These are phyloP conservation scores for Ramaria rubella DNA, from an alignment of 768 basidiomycete species.

Conservation along the genomic window DNA sequence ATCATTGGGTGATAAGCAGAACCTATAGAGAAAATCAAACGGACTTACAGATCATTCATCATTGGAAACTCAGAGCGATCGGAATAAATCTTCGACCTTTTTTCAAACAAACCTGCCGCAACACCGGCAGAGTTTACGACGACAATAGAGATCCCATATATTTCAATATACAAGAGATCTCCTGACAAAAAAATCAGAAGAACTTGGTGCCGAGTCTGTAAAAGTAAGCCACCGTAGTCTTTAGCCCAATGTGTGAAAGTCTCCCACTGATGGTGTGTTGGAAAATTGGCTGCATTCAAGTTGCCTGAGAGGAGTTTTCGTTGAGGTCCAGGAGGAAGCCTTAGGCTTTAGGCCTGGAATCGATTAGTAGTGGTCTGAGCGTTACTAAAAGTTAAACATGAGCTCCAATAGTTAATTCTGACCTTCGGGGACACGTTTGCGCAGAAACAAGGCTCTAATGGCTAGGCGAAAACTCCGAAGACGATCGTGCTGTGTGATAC, in stretches of 20 bases:
- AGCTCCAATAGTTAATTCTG: too few relatives aligned
- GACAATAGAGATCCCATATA: slow-evolving; percentile 39
- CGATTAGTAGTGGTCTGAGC: too few relatives aligned
- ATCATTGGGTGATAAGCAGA: neutral
- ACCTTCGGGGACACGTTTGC: too few relatives aligned
- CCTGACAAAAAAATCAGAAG: slow-evolving; percentile 26
- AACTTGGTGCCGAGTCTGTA: neutral
- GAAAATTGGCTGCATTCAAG: slow-evolving; percentile 22
- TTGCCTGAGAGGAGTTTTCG: slow-evolving; percentile 20
- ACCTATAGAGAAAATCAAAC: neutral
- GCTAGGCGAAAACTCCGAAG: too few relatives aligned
- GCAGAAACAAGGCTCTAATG: too few relatives aligned
- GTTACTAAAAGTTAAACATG: too few relatives aligned
- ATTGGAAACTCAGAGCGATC: slow-evolving; percentile 38
- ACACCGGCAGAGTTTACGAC: slow-evolving; percentile 38
- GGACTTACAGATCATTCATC: slow-evolving; percentile 37
- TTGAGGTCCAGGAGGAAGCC: slow-evolving; percentile 34
- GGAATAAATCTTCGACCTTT: slow-evolving; percentile 39
- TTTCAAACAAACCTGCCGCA: slow-evolving; percentile 40
- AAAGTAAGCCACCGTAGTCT: slow-evolving; percentile 19
- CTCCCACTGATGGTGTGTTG: slow-evolving; percentile 19
- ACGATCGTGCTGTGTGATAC: too few relatives aligned
- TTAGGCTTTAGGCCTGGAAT: too few relatives aligned
- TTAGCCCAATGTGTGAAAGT: slow-evolving; percentile 19
- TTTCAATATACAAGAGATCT: slow-evolving; percentile 38